Conservation (phyloP, 116 monocot genomes). For the Thalassia testudinum region DNA sequence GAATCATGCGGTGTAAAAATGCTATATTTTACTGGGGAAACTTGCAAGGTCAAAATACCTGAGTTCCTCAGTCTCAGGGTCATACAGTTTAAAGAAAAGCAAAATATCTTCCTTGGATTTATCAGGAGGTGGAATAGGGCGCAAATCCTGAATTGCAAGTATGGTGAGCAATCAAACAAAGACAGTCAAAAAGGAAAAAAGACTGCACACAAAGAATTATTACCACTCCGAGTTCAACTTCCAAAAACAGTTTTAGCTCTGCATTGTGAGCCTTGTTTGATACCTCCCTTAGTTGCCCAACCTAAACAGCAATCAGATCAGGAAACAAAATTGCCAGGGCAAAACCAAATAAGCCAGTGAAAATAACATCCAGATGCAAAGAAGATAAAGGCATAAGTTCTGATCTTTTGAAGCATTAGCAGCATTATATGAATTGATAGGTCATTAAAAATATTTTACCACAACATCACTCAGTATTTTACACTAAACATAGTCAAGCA, state of each 20-base stretch:
- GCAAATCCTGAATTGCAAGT: constrained; percentile 47
- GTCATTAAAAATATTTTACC: too few species aligned
- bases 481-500: too few species aligned
- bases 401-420: too few species aligned
- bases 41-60: constrained; percentile 27
- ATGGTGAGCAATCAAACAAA: too few species aligned
- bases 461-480: too few species aligned
- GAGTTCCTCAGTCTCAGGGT: constrained; percentile 90
- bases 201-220: neutral
- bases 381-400: too few species aligned
- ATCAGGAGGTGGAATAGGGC: constrained; percentile 53
- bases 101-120: constrained; percentile 93
- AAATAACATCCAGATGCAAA: too few species aligned
- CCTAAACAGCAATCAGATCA: constrained; percentile 15
- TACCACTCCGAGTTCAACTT: constrained; percentile 88
- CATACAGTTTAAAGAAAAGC: constrained; percentile 97
- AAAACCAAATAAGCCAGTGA: too few species aligned
- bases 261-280: constrained; percentile 91
- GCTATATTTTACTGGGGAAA: neutral
- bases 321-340: neutral
- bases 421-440: too few species aligned
- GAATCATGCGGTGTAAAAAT: neutral
- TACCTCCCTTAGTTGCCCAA: constrained; percentile 85
- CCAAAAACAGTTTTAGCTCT: constrained; percentile 87
- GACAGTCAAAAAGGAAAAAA: too few species aligned